Conservation (phyloP, 192 early-diverging fungal species). For the Backusella sp. region DNA sequence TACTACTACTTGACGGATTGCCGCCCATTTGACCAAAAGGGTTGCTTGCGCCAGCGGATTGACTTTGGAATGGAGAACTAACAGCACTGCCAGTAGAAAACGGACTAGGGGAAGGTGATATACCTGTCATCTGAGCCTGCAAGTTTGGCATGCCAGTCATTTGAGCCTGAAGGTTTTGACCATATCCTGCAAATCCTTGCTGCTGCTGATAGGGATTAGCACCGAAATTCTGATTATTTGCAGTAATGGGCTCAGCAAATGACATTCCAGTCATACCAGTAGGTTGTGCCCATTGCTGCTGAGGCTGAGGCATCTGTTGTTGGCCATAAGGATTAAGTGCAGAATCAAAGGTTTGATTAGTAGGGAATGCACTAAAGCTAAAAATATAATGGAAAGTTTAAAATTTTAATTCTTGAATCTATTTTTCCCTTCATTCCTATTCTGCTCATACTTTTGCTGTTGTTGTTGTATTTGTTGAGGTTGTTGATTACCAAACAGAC, state of each 20-base stretch:
- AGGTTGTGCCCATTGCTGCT: conserved; percentile 5
- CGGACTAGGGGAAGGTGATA: conserved; percentile 3
- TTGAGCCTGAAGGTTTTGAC: conserved; percentile 24
- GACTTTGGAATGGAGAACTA: not conserved
- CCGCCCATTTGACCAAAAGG: conserved; percentile 22
- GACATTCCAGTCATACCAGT: conserved; percentile 12
- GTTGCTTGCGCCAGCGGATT: not conserved
- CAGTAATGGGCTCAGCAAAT: conserved; percentile 16
- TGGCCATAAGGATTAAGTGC: conserved; percentile 27
- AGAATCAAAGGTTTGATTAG: conserved; percentile 12
- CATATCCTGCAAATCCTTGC: conserved; percentile 16
- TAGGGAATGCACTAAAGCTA: conserved; percentile 5
- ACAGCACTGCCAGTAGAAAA: not conserved
- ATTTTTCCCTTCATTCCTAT: not conserved
- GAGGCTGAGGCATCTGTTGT: conserved; percentile 5
- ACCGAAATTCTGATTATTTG: not conserved
- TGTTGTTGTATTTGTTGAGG: not conserved
- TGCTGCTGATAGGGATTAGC: conserved; percentile 28
- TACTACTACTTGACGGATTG: not conserved
- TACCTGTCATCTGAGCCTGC: conserved; percentile 34
- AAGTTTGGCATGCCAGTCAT: conserved; percentile 26
- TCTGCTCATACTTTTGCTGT: not conserved
- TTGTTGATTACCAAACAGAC: conserved; percentile 3
- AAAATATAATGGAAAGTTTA: not conserved
- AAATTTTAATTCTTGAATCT: not conserved